Evolutionary conservation across 371 early-diverging fungal species (phyloP).

Genomic region (Mortierella sp.): DNA sequence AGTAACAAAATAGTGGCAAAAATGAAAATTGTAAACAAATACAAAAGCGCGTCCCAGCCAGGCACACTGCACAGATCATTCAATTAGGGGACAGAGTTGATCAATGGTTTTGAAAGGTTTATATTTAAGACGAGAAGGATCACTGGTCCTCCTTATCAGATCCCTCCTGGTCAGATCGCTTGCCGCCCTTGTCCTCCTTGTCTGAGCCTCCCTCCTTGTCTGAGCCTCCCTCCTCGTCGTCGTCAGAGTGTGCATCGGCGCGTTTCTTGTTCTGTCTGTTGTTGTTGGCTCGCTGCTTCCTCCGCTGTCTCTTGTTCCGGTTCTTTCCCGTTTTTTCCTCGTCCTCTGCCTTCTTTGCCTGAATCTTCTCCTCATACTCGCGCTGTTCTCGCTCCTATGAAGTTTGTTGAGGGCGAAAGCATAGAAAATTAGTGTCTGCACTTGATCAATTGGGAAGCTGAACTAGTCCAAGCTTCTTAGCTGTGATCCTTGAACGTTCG

Average conservation of each 20-base stretch:
- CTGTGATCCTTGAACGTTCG: too few relatives aligned
- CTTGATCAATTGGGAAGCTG: neutral
- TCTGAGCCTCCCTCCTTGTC: slow-evolving; percentile 2
- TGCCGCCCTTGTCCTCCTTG: slow-evolving; percentile 2
- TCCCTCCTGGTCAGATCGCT: slow-evolving; percentile 19
- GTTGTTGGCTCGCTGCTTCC: slow-evolving; percentile 61
- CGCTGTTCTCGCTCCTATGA: slow-evolving; percentile 61
- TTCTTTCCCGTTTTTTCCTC: slow-evolving; percentile 90
- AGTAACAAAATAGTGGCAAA: neutral
- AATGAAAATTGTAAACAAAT: slow-evolving; percentile 20
- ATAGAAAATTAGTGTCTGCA: neutral
- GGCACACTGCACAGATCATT: neutral
- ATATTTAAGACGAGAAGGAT: neutral
- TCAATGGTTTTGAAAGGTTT: neutral
- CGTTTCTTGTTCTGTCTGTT: slow-evolving; percentile 42
- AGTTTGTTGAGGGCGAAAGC: neutral
- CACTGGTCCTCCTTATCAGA: slow-evolving; percentile 23
- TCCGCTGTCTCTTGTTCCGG: slow-evolving; percentile 85
- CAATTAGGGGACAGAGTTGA: neutral
- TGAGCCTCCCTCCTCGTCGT: slow-evolving; percentile 2
- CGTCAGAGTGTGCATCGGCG: slow-evolving; percentile 6
- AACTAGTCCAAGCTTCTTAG: too few relatives aligned
- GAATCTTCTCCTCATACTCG: slow-evolving; percentile 73
- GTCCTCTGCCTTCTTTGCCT: slow-evolving; percentile 70
- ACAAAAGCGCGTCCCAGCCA: slow-evolving; percentile 29